Evolutionary conservation across 495 filamentous ascomycete species (phyloP), one percentile per base, ranked within the genome.

Genomic region (Articulospora tetracladia): DNA sequence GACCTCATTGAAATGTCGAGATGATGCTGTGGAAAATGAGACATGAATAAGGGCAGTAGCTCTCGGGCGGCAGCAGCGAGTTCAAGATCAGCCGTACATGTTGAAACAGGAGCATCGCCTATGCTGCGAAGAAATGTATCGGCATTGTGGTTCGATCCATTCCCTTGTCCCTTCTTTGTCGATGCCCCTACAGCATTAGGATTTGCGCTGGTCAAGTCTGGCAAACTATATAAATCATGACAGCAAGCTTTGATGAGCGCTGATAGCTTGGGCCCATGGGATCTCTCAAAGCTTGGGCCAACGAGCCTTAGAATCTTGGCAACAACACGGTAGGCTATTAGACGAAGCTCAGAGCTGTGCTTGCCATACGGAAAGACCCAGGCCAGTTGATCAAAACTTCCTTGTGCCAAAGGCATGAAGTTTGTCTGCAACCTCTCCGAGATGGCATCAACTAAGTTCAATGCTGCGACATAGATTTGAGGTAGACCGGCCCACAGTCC

Each of bases 401-500:
- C 81, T 39, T 81, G 79, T 15, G 77, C 73, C 0, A 90, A 62
- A 0, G 88, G 72, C 25, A 83, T 57, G 25, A 80, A 76, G 52
- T 74, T 78, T 10, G 72, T 71, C 44, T 76, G 77, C 10, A 93
- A 70, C 13, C 85, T 78, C 52, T 74, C 64, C 30, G 83, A 64
- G 48, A 91, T 58, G 27, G 73, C 68, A 10, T 73, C 62, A 53
- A 88, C 74, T 4, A 95, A 63, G 23, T 77, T 74, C 57, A 94
- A 73, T 34, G 83, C 81, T 13, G 87, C 82, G 36, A 82, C 70
- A 63, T 97, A 90, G 61, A 96, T 83, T 23, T 81, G 77, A 26
- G 92, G 91, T 6, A 96, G 73, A 30, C 83, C 79, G 24, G 77
- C 71, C 79, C 85, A 91, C 12, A 97, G 75, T 46, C 80, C 78